phyloP scores from a whole-genome alignment of 768 basidiomycete genomes.

The Piloderma croceum region DNA sequence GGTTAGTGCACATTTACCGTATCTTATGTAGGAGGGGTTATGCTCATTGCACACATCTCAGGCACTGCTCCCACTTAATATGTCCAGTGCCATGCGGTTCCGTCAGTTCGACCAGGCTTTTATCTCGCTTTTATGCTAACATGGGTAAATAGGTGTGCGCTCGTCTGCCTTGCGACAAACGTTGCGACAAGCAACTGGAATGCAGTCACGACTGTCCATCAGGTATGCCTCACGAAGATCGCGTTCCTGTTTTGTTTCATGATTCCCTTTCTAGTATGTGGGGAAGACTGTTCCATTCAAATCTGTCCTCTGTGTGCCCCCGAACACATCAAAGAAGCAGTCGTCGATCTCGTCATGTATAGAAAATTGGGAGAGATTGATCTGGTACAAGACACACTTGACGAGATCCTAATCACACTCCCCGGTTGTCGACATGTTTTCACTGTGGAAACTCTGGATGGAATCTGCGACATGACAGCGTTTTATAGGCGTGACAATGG shows the following conservation, averaged over 20 bases:
- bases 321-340: slow-evolving; percentile 27
- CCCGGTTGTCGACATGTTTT: slow-evolving; percentile 59
- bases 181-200: slow-evolving; percentile 40
- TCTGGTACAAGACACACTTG: slow-evolving; percentile 31
- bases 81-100: slow-evolving; percentile 68
- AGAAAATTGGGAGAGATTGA: slow-evolving; percentile 46
- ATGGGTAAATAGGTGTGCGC: slow-evolving; percentile 46
- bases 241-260: background rate
- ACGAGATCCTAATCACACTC: slow-evolving; percentile 55
- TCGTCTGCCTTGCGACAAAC: slow-evolving; percentile 56
- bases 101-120: slow-evolving; percentile 32
- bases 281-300: slow-evolving; percentile 55
- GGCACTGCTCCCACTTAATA: slow-evolving; percentile 47
- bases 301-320: slow-evolving; percentile 48
- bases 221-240: slow-evolving; percentile 31
- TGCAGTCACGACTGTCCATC: slow-evolving; percentile 70
- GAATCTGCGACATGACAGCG: slow-evolving; percentile 42
- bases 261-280: slow-evolving; percentile 46
- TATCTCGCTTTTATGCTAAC: background rate
- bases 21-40: background rate
- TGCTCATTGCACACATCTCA: slow-evolving; percentile 11
- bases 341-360: slow-evolving; percentile 59
- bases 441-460: slow-evolving; percentile 69
- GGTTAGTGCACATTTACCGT: slow-evolving; percentile 27
- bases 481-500: slow-evolving; percentile 36